Evolutionary conservation across 352 stramenopile genomes (phyloP).

Genomic region (Sclerospora graminicola): DNA sequence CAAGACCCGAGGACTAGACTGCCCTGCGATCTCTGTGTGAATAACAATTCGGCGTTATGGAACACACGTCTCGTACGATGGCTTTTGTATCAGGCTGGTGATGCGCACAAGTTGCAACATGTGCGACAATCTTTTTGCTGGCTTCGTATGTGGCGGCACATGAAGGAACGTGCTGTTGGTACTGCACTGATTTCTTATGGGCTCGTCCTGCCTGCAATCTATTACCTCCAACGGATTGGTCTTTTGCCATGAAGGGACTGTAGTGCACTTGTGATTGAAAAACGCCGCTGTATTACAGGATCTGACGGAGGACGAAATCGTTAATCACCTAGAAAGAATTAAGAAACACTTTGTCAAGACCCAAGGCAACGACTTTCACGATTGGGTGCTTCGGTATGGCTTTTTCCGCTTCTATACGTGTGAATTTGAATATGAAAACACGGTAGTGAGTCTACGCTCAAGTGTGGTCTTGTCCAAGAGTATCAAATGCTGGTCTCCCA

Average conservation of each 20-base stretch:
- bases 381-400: constrained; percentile 24
- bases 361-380: constrained; percentile 1
- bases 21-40: constrained; percentile 66
- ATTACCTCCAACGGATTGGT: too few relatives aligned
- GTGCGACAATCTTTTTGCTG: constrained; percentile 31
- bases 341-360: too few relatives aligned
- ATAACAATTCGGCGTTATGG: constrained; percentile 56
- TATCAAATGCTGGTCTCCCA: too few relatives aligned
- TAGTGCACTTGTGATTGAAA: too few relatives aligned
- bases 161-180: too few relatives aligned
- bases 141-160: constrained; percentile 43
- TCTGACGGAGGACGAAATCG: constrained; percentile 16
- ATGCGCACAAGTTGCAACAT: background rate
- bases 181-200: too few relatives aligned
- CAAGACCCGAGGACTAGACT: constrained; percentile 20
- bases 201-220: too few relatives aligned
- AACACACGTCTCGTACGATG: too few relatives aligned
- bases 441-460: too few relatives aligned
- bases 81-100: constrained; percentile 1
- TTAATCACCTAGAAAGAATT: constrained; percentile 8
- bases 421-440: constrained; percentile 61
- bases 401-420: constrained; percentile 75
- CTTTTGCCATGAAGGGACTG: too few relatives aligned
- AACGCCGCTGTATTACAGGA: too few relatives aligned
- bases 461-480: too few relatives aligned